Evolutionary conservation across 352 stramenopile species (phyloP).

Genomic region (Phytophthora syringae): DNA sequence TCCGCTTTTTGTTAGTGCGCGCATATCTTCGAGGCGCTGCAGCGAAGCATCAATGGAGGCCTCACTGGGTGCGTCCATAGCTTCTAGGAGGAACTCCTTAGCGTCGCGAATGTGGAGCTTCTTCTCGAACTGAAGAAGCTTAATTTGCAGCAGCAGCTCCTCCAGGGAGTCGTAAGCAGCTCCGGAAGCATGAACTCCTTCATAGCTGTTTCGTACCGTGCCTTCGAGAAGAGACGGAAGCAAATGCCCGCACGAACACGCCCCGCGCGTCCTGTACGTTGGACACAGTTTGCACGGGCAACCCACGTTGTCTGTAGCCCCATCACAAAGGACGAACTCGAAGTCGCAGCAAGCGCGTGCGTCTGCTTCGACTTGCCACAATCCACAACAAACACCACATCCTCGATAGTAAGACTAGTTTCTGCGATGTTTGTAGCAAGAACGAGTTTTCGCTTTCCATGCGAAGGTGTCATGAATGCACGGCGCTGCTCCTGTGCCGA

Average conservation of each 20-base stretch:
- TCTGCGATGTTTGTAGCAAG: constrained; percentile 97
- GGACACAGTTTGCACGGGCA: constrained; percentile 85
- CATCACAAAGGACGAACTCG: constrained; percentile 89
- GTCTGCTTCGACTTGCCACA: constrained; percentile 87
- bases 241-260: constrained; percentile 94
- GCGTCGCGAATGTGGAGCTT: constrained; percentile 73
- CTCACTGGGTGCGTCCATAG: constrained; percentile 93
- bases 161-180: constrained; percentile 75
- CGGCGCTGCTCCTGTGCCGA: constrained; percentile 74
- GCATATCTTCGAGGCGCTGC: constrained; percentile 85
- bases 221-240: constrained; percentile 82
- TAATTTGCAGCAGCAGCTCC: constrained; percentile 78
- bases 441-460: constrained; percentile 79
- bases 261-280: constrained; percentile 93
- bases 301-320: constrained; percentile 89
- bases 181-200: constrained; percentile 82
- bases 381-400: constrained; percentile 92
- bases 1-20: constrained; percentile 51
- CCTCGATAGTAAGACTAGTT: constrained; percentile 96
- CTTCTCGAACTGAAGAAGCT: constrained; percentile 76
- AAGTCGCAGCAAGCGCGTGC: constrained; percentile 63
- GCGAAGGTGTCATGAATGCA: constrained; percentile 68
- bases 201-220: constrained; percentile 70
- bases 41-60: constrained; percentile 92
- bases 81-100: constrained; percentile 91